These are phyloP conservation scores for Mycena alexandri DNA, from an alignment of 768 basidiomycete species.

Conservation along the genomic window DNA sequence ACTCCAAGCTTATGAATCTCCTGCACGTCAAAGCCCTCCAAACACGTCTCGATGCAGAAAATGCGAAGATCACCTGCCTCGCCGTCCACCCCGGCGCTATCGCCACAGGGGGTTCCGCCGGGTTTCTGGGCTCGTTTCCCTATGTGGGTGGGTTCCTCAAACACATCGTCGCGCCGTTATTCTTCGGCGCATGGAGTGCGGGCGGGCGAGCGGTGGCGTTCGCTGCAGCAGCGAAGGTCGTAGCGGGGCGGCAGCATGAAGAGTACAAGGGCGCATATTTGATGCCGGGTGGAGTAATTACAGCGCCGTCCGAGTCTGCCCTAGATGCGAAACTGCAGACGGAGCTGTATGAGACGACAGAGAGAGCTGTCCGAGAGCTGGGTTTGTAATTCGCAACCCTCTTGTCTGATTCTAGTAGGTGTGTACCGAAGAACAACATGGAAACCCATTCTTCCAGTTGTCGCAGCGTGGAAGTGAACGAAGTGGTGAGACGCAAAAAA, in stretches of 20 bases:
- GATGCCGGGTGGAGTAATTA: constrained; percentile 38
- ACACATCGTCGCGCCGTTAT: constrained; percentile 34
- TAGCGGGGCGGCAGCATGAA: constrained; percentile 35
- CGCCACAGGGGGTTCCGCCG: constrained; percentile 37
- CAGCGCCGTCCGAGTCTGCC: constrained; percentile 24
- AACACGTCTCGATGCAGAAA: constrained; percentile 46
- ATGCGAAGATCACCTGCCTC: constrained; percentile 42
- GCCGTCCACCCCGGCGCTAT: constrained; percentile 46
- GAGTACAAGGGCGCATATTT: constrained; percentile 48
- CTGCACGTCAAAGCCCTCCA: constrained; percentile 57
- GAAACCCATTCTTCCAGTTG: too few species aligned
- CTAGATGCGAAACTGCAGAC: constrained; percentile 40
- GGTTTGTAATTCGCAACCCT: not conserved
- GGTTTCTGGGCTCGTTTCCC: not conserved
- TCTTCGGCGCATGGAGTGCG: constrained; percentile 31
- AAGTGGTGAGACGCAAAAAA: too few species aligned
- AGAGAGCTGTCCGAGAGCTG: constrained; percentile 23
- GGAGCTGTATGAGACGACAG: constrained; percentile 45
- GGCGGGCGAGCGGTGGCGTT: constrained; percentile 44
- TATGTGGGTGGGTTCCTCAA: constrained; percentile 36
- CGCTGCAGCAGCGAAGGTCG: constrained; percentile 45
- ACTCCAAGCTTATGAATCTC: constrained; percentile 36
- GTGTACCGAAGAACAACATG: too few species aligned
- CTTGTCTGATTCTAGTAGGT: too few species aligned
- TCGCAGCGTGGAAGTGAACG: too few species aligned